Evolutionary conservation across 2,329 filamentous ascomycete species (phyloP).

Genomic region (Pseudogymnoascus sp.): DNA sequence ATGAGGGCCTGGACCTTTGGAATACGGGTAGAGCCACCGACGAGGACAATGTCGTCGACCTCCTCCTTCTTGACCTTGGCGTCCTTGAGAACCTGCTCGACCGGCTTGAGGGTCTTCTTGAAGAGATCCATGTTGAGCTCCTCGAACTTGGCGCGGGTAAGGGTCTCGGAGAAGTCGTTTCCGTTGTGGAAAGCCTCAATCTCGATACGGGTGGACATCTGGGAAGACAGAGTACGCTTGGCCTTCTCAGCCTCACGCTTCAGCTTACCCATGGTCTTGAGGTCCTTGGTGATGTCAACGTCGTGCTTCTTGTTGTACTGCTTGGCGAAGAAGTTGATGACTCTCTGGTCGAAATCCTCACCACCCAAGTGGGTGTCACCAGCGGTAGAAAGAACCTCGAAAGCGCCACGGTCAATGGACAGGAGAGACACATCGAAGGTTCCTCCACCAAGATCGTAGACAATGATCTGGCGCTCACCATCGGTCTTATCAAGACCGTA

Average conservation of each 20-base stretch:
- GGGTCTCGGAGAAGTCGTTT: slow-evolving; percentile 95
- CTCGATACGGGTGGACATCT: slow-evolving; percentile 89
- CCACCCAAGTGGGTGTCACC: slow-evolving; percentile 97
- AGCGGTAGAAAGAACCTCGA: slow-evolving; percentile 88
- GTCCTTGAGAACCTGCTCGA: slow-evolving; percentile 97
- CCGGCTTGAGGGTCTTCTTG: slow-evolving; percentile 98
- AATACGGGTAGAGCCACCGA: slow-evolving; percentile 98
- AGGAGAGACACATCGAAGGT: slow-evolving; percentile 92
- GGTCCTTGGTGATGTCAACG: slow-evolving; percentile 87
- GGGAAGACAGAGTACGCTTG: slow-evolving; percentile 93
- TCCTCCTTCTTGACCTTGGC: slow-evolving; percentile 95
- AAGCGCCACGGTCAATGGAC: slow-evolving; percentile 84
- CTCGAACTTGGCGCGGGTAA: slow-evolving; percentile 98
- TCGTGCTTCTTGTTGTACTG: slow-evolving; percentile 96
- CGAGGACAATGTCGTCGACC: slow-evolving; percentile 92
- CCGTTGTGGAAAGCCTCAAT: slow-evolving; percentile 96
- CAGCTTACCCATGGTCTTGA: slow-evolving; percentile 98
- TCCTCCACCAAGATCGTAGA: slow-evolving; percentile 91
- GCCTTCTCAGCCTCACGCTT: slow-evolving; percentile 99
- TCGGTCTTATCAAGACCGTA: slow-evolving; percentile 86
- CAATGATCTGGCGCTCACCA: slow-evolving; percentile 79
- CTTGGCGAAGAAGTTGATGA: slow-evolving; percentile 96
- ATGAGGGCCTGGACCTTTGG: slow-evolving; percentile 93
- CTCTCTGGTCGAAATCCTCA: slow-evolving; percentile 97
- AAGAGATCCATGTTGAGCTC: slow-evolving; percentile 98